A percentile compares a stretch with the other conserved stretches of the same genome.
phyloP scores from a whole-genome alignment of 2,329 filamentous ascomycete species.

The Xylaria sp. region DNA sequence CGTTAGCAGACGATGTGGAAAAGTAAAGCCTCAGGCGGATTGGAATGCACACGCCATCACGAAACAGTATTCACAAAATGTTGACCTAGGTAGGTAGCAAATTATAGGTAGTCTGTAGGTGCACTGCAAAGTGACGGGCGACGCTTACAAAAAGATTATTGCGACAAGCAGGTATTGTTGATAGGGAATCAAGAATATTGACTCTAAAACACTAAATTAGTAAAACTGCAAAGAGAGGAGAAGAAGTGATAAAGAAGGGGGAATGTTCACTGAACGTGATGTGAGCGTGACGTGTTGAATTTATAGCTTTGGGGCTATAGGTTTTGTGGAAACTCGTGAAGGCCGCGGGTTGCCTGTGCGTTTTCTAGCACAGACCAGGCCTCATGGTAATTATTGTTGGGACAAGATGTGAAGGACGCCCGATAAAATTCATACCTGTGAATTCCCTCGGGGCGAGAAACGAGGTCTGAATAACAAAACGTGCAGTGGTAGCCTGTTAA shows the following conservation, averaged over 20 bases:
- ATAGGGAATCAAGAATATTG: not conserved
- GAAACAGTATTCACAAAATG: not conserved
- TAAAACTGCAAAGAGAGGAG: not conserved
- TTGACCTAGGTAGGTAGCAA: not conserved
- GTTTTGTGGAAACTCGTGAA: not conserved
- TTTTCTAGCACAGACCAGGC: not conserved
- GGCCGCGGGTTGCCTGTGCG: not conserved
- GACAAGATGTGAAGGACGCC: not conserved
- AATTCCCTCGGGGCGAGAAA: slow-evolving; percentile 2
- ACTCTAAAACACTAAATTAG: slow-evolving; percentile 2
- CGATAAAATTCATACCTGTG: slow-evolving; percentile 10
- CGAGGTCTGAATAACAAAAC: not conserved
- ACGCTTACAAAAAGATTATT: slow-evolving; percentile 7
- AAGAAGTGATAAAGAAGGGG: not conserved
- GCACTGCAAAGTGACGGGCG: not conserved
- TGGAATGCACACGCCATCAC: not conserved
- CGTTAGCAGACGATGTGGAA: too few species aligned
- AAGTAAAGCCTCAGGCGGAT: not conserved
- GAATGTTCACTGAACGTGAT: not conserved
- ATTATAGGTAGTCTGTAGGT: not conserved
- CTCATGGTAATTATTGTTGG: not conserved
- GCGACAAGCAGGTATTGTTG: not conserved
- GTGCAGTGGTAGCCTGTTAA: slow-evolving; percentile 6
- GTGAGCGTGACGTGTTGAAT: not conserved
- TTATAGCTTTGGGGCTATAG: not conserved